These are phyloP conservation scores for Fusarium udum DNA, from an alignment of 2,329 filamentous ascomycete genomes.

Conservation along the genomic window DNA sequence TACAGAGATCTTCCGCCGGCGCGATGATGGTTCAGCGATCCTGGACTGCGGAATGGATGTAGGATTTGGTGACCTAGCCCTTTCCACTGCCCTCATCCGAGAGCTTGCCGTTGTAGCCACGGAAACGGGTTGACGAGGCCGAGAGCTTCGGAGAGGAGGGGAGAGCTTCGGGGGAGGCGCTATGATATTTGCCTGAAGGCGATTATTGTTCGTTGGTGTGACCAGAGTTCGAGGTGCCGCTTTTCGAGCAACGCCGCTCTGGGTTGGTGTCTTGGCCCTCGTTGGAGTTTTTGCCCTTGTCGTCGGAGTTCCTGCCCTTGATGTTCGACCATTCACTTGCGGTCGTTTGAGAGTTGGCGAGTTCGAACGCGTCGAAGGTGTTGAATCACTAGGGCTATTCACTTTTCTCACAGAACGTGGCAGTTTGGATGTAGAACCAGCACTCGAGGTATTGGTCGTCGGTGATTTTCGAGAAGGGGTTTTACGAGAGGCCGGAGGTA, in stretches of 20 bases:
- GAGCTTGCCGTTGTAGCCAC: slow-evolving; percentile 77
- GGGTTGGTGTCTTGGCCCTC: slow-evolving; percentile 56
- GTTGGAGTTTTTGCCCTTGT: slow-evolving; percentile 54
- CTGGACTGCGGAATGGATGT: slow-evolving; percentile 45
- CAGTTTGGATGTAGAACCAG: slow-evolving; percentile 53
- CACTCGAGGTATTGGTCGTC: slow-evolving; percentile 36
- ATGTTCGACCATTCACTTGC: slow-evolving; percentile 53
- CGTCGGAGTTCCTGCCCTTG: slow-evolving; percentile 50
- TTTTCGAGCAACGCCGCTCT: slow-evolving; percentile 50
- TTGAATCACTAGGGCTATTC: slow-evolving; percentile 55
- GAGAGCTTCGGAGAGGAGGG: slow-evolving; percentile 80
- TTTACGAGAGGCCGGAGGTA: slow-evolving; percentile 47
- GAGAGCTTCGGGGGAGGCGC: slow-evolving; percentile 77
- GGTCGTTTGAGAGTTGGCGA: slow-evolving; percentile 61
- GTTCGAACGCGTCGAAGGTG: slow-evolving; percentile 64
- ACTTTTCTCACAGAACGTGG: slow-evolving; percentile 59
- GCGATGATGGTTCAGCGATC: slow-evolving; percentile 50
- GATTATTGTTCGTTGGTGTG: slow-evolving; percentile 62
- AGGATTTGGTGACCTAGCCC: slow-evolving; percentile 58
- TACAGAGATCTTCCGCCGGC: slow-evolving; percentile 67
- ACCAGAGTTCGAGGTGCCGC: slow-evolving; percentile 53
- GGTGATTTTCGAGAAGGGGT: slow-evolving; percentile 42
- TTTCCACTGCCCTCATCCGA: slow-evolving; percentile 71
- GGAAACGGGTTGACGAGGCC: slow-evolving; percentile 82
- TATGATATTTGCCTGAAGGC: slow-evolving; percentile 79